Base-by-base conservation (phyloP, 2,329 filamentous ascomycete species). In the Thyridium curvatum region DNA sequence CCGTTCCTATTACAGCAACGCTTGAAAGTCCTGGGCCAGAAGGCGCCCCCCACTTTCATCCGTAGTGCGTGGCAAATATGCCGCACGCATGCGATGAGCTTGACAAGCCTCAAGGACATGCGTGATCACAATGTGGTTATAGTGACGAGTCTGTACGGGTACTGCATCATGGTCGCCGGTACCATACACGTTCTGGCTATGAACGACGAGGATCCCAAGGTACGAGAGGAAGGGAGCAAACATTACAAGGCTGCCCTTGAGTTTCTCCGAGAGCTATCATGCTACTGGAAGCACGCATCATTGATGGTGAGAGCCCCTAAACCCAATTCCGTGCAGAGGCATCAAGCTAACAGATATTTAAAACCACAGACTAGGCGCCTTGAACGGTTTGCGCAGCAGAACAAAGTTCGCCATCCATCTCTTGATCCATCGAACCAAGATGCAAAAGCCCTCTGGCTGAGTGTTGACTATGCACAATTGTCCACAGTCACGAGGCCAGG, bases 91-190 rank as follows among this genome's bases (percentile, higher is more conserved):
- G 35, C 35, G 3, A 30, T 12, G 14, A 17, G 15, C 14, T 14
- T 37, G 28, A 37, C 35, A 4, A 18, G 31, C 8, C 35, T 37
- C 14, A 30, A 30, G 29, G 28, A 30, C 26, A 17, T 31, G 21
- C 26, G 35, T 12, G 16, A 31, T 16, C 29, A 37, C 29, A 30
- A 37, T 10, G 26, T 30, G 10, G 13, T 30, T n/a, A 30, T 18
- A 9, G 10, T 37, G 26, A 30, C 35, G 7, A 37, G 35, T 17
- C 18, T 37, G 8, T 37, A 37, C 26, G 35, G 35, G 4, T 37
- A 37, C n/a, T 18, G 35, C 14, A 37, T 37, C 35, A 37, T 37
- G 35, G 35, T 37, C 14, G 29, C 35, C 14, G 35, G 35, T 3
- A 37, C 35, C 3, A 37, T 37, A 5, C 35, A 37, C 16, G 35